Evolutionary conservation across 805 yeast genomes (phyloP).

Genomic region (Hanseniaspora singularis): DNA sequence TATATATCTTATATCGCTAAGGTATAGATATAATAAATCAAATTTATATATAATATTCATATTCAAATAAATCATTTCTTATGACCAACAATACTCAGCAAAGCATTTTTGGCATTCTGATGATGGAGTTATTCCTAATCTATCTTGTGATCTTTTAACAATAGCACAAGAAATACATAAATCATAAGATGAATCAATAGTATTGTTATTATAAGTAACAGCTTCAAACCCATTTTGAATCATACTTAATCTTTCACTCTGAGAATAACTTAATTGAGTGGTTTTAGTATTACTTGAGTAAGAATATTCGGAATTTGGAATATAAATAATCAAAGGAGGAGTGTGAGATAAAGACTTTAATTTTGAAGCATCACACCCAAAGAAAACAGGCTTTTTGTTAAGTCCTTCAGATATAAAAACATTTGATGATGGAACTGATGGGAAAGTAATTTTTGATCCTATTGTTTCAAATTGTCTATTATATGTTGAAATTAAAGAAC

Average conservation of each 20-base stretch:
- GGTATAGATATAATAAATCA: too few species aligned
- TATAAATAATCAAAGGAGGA: conserved; percentile 66
- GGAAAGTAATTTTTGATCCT: conserved; percentile 55
- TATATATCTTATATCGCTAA: too few species aligned
- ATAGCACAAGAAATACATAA: conserved; percentile 77
- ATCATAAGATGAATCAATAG: conserved; percentile 56
- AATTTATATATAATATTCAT: too few species aligned
- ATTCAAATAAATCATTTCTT: too few species aligned
- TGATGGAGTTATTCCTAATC: conserved; percentile 45
- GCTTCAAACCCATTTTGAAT: conserved; percentile 64
- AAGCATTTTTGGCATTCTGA: conserved; percentile 66
- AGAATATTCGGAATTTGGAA: conserved; percentile 60
- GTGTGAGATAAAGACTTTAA: conserved; percentile 36
- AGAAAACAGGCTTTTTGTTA: conserved; percentile 61
- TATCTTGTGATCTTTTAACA: conserved; percentile 63
- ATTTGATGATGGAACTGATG: conserved; percentile 61
- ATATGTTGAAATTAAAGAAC: conserved; percentile 45
- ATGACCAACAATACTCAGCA: conserved; percentile 50
- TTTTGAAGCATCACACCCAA: conserved; percentile 86
- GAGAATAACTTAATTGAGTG: conserved; percentile 49
- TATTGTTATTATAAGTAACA: conserved; percentile 50
- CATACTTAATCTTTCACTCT: conserved; percentile 46
- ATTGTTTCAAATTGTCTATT: conserved; percentile 42
- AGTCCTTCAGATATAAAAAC: conserved; percentile 51
- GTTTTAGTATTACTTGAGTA: conserved; percentile 62